Percentiles rank a stretch among this genome's conserved stretches.
These are phyloP conservation scores for Aspergillus ustus DNA, from an alignment of 2,329 filamentous ascomycete species.

Conservation along the genomic window DNA sequence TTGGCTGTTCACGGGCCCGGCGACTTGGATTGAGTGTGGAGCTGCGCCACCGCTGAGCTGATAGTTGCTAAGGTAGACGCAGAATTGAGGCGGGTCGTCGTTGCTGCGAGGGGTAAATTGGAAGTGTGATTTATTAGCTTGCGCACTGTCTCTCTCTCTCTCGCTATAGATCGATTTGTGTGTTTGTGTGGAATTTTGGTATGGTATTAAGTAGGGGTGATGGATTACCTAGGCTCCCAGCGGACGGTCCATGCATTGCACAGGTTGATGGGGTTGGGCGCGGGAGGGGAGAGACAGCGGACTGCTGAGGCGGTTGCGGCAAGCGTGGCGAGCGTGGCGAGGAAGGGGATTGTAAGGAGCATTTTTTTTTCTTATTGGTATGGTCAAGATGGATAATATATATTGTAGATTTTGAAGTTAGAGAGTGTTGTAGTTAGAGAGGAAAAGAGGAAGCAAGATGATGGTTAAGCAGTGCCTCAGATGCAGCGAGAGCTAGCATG, in stretches of 20 bases:
- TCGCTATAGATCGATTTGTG: too few species aligned
- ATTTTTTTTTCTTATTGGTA: neutral
- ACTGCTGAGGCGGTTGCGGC: neutral
- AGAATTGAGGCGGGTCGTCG: neutral
- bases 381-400: too few species aligned
- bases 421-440: too few species aligned
- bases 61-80: neutral
- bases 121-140: too few species aligned
- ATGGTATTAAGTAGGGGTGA: too few species aligned
- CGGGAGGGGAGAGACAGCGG: neutral
- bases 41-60: neutral
- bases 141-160: too few species aligned
- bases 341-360: neutral
- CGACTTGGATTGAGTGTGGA: neutral
- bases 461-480: too few species aligned
- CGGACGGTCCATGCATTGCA: neutral
- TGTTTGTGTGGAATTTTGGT: too few species aligned
- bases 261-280: neutral
- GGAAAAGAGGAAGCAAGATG: too few species aligned
- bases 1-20: neutral
- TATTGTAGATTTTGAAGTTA: too few species aligned
- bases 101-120: neutral
- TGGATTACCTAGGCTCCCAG: neutral
- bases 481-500: too few species aligned
- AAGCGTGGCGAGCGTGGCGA: neutral